Evolutionary conservation across 345 rosid genomes (phyloP).

Genomic region (Capsella bursapastoris): DNA sequence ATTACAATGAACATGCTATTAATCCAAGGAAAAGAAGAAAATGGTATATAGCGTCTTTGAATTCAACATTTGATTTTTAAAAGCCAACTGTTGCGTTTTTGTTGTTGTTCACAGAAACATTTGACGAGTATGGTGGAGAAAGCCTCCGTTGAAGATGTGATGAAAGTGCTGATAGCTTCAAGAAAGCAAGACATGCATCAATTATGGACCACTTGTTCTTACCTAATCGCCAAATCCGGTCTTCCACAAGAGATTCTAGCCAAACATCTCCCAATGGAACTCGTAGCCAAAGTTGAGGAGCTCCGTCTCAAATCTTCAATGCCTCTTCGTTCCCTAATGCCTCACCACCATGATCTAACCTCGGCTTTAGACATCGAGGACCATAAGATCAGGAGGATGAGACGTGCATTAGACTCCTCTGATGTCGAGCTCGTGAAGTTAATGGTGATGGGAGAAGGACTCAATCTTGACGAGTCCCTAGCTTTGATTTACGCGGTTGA

Average conservation of each 20-base stretch:
- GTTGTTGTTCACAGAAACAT: constrained; percentile 65
- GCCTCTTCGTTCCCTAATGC: constrained; percentile 65
- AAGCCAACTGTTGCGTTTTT: neutral
- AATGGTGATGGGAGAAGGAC: constrained; percentile 99
- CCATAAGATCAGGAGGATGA: constrained; percentile 90
- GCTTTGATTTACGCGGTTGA: constrained; percentile 95
- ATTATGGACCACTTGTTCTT: constrained; percentile 95
- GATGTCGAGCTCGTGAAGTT: constrained; percentile 96
- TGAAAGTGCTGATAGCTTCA: constrained; percentile 96
- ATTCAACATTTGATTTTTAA: neutral
- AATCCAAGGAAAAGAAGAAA: neutral
- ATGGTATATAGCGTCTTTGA: constrained; percentile 1
- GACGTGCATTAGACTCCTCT: constrained; percentile 88
- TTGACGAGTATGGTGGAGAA: constrained; percentile 95
- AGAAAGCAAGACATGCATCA: constrained; percentile 98
- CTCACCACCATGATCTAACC: constrained; percentile 58
- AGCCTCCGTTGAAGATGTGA: constrained; percentile 93
- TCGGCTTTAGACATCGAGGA: constrained; percentile 82
- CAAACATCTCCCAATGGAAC: constrained; percentile 87
- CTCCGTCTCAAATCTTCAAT: constrained; percentile 83
- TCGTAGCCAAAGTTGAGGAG: constrained; percentile 91
- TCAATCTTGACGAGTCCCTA: constrained; percentile 86
- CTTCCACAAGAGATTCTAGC: constrained; percentile 86
- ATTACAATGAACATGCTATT: constrained; percentile 6
- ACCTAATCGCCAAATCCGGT: constrained; percentile 94